Conservation (phyloP, 1,284 basidiomycete species). For the Ustilago shanxiensis region DNA sequence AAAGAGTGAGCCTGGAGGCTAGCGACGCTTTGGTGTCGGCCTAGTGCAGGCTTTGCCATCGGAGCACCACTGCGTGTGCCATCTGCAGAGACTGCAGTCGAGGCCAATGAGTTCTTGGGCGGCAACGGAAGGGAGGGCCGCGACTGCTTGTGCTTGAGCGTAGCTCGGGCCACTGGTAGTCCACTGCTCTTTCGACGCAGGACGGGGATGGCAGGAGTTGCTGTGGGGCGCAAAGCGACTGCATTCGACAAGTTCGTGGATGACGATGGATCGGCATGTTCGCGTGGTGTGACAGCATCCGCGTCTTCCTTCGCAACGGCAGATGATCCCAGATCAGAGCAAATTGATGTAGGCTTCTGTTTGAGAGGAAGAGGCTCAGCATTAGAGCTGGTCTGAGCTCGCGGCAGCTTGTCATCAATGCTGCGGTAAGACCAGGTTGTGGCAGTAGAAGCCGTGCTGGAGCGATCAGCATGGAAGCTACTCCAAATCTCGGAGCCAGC, state of each 20-base stretch:
- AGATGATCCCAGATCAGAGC: background rate
- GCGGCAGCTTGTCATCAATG: slow-evolving; percentile 4
- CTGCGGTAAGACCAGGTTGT: slow-evolving; percentile 37
- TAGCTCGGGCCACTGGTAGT: slow-evolving; percentile 20
- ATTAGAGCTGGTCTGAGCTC: background rate
- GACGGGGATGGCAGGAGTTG: background rate
- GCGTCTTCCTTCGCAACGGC: background rate
- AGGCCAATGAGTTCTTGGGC: background rate
- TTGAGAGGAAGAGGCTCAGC: background rate
- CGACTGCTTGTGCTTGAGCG: background rate
- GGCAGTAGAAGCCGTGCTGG: slow-evolving; percentile 38
- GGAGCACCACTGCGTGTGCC: background rate
- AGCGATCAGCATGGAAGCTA: slow-evolving; percentile 41
- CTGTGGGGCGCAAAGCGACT: background rate
- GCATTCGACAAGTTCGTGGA: background rate
- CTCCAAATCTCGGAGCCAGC: slow-evolving; percentile 49
- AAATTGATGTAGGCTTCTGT: background rate
- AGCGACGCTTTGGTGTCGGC: slow-evolving; percentile 26
- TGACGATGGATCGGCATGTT: background rate
- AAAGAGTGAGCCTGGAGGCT: slow-evolving; percentile 4
- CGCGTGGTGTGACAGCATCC: background rate
- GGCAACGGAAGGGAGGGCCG: slow-evolving; percentile 23
- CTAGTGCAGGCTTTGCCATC: background rate
- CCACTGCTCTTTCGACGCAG: slow-evolving; percentile 36
- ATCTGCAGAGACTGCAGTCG: background rate